Percentiles rank a stretch among this genome's conserved stretches.
Evolutionary conservation across 306 rosid species (phyloP).

Genomic region (Astragalus membranaceus): DNA sequence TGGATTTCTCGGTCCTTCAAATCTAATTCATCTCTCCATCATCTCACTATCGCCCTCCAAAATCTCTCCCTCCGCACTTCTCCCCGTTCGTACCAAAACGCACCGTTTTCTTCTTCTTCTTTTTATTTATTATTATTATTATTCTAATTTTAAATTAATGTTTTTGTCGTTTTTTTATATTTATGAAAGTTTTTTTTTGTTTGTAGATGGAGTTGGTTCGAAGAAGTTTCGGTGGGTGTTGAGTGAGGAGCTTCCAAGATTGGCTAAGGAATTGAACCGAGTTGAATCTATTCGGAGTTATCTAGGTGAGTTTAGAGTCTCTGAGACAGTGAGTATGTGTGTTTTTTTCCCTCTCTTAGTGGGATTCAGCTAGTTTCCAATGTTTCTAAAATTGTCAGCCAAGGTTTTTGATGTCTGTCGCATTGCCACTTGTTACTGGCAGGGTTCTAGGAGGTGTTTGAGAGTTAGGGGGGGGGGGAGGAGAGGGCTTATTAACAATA

Average conservation of each 20-base stretch:
- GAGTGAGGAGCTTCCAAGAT: slow-evolving; percentile 45
- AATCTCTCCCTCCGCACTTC: slow-evolving; percentile 54
- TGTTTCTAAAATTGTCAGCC: not conserved
- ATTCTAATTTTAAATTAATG: not conserved
- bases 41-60: slow-evolving; percentile 32
- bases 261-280: slow-evolving; percentile 40
- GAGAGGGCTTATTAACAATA: too few species aligned
- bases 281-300: slow-evolving; percentile 46
- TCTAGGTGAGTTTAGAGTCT: slow-evolving; percentile 37
- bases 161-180: not conserved
- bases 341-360: not conserved
- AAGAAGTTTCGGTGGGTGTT: slow-evolving; percentile 36
- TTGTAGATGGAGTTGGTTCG: slow-evolving; percentile 42
- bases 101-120: too few species aligned
- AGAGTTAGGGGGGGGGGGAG: too few species aligned
- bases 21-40: slow-evolving; percentile 30
- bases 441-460: too few species aligned
- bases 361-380: not conserved
- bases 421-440: too few species aligned
- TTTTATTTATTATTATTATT: not conserved
- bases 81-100: slow-evolving; percentile 28
- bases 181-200: not conserved
- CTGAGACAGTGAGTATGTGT: not conserved
- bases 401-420: too few species aligned
- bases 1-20: slow-evolving; percentile 52